Evolutionary conservation across 768 basidiomycete species (phyloP), one percentile per base, ranked within the genome.

Genomic region (Boletus eberwhitei): DNA sequence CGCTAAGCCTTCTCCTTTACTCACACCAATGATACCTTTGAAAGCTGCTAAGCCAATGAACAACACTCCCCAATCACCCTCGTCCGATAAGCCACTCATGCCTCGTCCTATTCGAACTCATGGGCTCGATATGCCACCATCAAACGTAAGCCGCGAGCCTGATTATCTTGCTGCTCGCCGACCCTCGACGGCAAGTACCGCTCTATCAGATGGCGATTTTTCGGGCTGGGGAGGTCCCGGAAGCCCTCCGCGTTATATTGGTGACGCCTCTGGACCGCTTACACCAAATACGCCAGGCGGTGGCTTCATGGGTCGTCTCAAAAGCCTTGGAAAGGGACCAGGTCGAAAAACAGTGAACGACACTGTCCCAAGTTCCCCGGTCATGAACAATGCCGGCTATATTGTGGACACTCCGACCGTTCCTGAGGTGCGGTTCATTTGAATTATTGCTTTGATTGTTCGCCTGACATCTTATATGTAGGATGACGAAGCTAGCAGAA

Each of bases 221-320:
- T 76, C 77, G 4, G 67, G 69, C 14, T 77, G 75, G 75, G 70
- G 54, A 48, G 66, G 70, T 31, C 68, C 73, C 16, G 66, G 67
- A 24, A 79, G 75, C 69, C 71, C 72, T 29, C 70, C 65, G 8
- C 66, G 65, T 47, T 53, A 59, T 42, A 57, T 35, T 40, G 54
- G 55, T 59, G 74, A 66, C 35, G 19, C 64, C 16, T 54, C 69
- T 35, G 75, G 76, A 13, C 68, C 75, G 7, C 68, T 74, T 26
- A 80, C 77, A 2, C 79, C 83, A 0, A 75, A 62, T 50, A 83
- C 80, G 4, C 83, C 86, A 22, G 60, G 65, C 16, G 63, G 75
- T 24, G 80, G 88, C 2, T 70, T 94, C 50, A 94, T 95, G 80
- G 89, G 91, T 1, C 81, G 88, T 57, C 70, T 94, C 54, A 90